A percentile compares a stretch with the other conserved stretches of the same genome.
Evolutionary conservation across 345 rosid species (phyloP).

Genomic region (Populus alba): DNA sequence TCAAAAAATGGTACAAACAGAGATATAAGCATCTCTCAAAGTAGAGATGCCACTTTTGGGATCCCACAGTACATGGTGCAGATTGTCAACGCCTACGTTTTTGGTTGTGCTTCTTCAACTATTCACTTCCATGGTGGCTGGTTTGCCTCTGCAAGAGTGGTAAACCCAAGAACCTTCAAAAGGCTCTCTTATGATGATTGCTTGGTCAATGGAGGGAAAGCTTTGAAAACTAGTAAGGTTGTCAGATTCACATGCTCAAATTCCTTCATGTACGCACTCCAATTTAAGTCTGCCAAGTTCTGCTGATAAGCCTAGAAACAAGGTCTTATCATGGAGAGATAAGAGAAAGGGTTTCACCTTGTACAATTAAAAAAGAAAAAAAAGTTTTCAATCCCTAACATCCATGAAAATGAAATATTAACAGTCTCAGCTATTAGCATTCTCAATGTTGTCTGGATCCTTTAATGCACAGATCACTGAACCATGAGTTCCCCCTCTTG

Average conservation of each 20-base stretch:
- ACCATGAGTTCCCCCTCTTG: background rate
- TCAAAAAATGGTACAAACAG: constrained; percentile 14
- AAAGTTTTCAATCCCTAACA: background rate
- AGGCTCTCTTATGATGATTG: constrained; percentile 55
- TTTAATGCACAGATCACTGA: background rate
- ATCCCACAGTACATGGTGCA: constrained; percentile 54
- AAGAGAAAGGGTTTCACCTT: background rate
- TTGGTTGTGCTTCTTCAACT: constrained; percentile 42
- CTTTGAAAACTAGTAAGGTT: constrained; percentile 38
- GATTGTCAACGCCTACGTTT: constrained; percentile 49
- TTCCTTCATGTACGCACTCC: constrained; percentile 53
- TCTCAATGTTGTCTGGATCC: background rate
- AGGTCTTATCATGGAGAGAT: background rate
- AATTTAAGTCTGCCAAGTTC: constrained; percentile 46
- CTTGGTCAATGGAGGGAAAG: constrained; percentile 48
- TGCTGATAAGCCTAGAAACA: constrained; percentile 22
- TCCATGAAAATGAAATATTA: background rate
- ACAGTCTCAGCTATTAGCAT: background rate
- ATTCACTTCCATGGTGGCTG: constrained; percentile 56
- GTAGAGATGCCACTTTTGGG: constrained; percentile 43
- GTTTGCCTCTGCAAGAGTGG: constrained; percentile 57
- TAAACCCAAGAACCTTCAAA: constrained; percentile 48
- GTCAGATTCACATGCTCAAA: constrained; percentile 55
- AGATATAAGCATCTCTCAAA: constrained; percentile 55
- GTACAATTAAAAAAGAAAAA: background rate